A percentile compares a stretch with the other conserved stretches of the same genome.
phyloP scores from a whole-genome alignment of 352 stramenopile genomes.

The Pilasporangium apinafurcum region DNA sequence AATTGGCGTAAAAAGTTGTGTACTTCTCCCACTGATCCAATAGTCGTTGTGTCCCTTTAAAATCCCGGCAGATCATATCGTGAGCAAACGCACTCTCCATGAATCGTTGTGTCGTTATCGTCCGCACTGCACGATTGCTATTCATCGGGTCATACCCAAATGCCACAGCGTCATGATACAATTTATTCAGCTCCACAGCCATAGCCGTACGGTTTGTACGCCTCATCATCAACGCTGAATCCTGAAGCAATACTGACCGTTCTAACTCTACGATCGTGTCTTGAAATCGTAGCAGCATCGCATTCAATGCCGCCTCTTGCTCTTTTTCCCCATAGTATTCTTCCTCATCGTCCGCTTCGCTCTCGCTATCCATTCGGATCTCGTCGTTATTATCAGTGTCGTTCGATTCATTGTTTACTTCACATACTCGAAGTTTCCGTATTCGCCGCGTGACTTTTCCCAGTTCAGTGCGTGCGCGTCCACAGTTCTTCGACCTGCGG shows the following conservation, averaged over 20 bases:
- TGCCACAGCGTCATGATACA: conserved; percentile 42
- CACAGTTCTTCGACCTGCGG: conserved; percentile 30
- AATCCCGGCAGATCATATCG: conserved; percentile 43
- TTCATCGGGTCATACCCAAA: conserved; percentile 26
- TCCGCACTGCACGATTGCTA: conserved; percentile 1
- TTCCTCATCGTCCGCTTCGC: neutral
- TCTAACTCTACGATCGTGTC: conserved; percentile 29
- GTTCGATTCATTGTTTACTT: too few relatives aligned
- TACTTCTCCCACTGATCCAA: conserved; percentile 57
- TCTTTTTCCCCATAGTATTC: conserved; percentile 1
- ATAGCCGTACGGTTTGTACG: conserved; percentile 29
- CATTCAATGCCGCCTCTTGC: conserved; percentile 10
- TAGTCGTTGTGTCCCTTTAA: conserved; percentile 26
- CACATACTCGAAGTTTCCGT: too few relatives aligned
- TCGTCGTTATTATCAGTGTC: conserved; percentile 7
- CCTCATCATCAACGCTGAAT: conserved; percentile 29
- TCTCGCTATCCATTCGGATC: neutral
- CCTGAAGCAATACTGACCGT: conserved; percentile 24
- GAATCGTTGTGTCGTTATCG: conserved; percentile 12
- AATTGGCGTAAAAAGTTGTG: conserved; percentile 37
- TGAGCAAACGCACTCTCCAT: conserved; percentile 21
- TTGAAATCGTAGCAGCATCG: conserved; percentile 12
- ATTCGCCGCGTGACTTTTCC: too few relatives aligned
- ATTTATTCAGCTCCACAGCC: conserved; percentile 24
- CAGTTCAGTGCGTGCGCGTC: too few relatives aligned